Base-by-base conservation (phyloP, 2,329 filamentous ascomycete species). In the Verticillium dahliae region DNA sequence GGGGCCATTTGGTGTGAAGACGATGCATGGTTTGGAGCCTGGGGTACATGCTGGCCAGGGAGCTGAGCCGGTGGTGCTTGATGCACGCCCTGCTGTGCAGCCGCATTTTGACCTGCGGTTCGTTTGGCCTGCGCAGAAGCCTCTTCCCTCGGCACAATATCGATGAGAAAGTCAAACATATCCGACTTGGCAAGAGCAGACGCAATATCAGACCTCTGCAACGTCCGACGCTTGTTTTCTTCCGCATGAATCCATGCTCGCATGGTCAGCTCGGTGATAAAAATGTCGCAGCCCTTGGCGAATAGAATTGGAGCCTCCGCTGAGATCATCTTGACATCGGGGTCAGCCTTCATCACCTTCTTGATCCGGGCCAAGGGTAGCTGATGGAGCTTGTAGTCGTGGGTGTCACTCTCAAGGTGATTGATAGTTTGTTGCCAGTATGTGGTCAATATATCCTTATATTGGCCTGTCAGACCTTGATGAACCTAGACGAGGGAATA, bases 151-250 rank as follows among this genome's bases (percentile, higher is more conserved):
- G 95, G 95, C 6, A 99, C 95, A 65, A 99, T 99, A 73, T 99
- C 95, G 73, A 99, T 99, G 63, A 99, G 82, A 78, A 99, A 99
- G 78, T 99, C 95, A 75, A 99, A 99, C 95, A 99, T 99, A 79
- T 99, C 95, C 27, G 92, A 97, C 78, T 99, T 99, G 63, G 92
- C 90, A 31, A 99, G 82, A 14, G 95, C 95, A 11, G 92, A 96
- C 27, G 95, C 95, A 73, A 99, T 99, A 72, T 99, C 95, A 62
- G 92, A 97, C 58, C 95, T 87, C 76, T 99, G 95, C 50, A 99
- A 81, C 1, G 95, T 99, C 54, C 95, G 88, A 35, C 95, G 87
- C 81, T 99, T 99, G 80, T 99, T 99, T 77, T 99, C 95, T 73
- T 99, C 95, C 15, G 95, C 95, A 70, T 99, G 95, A 66, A 99